Conservation (phyloP, 2,329 filamentous ascomycete species). For the Alternaria dauci region DNA sequence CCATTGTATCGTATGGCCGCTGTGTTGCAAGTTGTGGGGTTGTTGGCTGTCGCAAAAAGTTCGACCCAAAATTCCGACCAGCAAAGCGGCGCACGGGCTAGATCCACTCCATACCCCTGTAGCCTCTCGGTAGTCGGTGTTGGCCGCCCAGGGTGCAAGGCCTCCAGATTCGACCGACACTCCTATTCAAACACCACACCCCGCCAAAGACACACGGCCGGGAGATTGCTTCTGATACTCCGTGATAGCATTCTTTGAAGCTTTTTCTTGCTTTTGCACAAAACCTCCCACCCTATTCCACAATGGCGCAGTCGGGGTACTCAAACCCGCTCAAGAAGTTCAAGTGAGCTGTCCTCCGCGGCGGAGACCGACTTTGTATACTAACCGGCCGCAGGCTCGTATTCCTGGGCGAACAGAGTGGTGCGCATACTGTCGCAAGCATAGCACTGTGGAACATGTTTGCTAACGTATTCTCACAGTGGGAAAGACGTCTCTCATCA, state of each 20-base stretch:
- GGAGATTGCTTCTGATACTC: conserved; percentile 8
- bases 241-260: background rate
- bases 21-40: conserved; percentile 17
- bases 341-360: conserved; percentile 69
- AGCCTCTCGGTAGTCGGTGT: conserved; percentile 21
- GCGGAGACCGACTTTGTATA: conserved; percentile 21
- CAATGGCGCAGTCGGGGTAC: conserved; percentile 86
- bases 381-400: conserved; percentile 72
- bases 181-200: conserved; percentile 35
- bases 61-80: conserved; percentile 24
- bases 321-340: conserved; percentile 99
- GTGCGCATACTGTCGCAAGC: conserved; percentile 65
- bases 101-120: conserved; percentile 15
- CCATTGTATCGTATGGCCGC: conserved; percentile 25
- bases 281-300: conserved; percentile 39
- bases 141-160: conserved; percentile 21
- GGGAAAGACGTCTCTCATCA: conserved; percentile 98
- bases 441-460: background rate
- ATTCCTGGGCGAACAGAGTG: conserved; percentile 97
- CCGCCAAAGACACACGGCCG: conserved; percentile 16
- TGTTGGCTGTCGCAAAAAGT: conserved; percentile 25
- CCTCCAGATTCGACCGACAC: conserved; percentile 29
- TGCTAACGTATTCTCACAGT: conserved; percentile 64
- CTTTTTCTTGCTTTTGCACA: conserved; percentile 7
- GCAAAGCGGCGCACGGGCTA: conserved; percentile 17